phyloP scores from a whole-genome alignment of 768 basidiomycete genomes.

The Termitomyces sp. region DNA sequence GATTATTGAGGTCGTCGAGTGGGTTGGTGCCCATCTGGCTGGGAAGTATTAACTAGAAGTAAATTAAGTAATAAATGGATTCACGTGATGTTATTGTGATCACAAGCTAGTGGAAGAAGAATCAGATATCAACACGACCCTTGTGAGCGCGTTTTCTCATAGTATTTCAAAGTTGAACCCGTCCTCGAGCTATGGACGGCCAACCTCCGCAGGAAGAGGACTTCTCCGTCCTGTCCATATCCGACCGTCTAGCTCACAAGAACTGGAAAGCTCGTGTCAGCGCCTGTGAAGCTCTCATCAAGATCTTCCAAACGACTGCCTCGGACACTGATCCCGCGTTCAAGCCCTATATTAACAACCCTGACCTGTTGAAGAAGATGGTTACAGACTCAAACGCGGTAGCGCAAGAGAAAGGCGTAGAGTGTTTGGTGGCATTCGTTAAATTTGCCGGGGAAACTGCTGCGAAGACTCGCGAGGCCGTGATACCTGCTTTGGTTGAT shows the following conservation, averaged over 20 bases:
- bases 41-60: slow-evolving; percentile 24
- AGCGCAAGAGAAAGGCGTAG: slow-evolving; percentile 96
- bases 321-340: slow-evolving; percentile 95
- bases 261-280: slow-evolving; percentile 98
- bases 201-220: slow-evolving; percentile 93
- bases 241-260: slow-evolving; percentile 87
- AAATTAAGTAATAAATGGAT: slow-evolving; percentile 12
- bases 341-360: slow-evolving; percentile 79
- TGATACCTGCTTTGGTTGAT: slow-evolving; percentile 92
- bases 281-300: slow-evolving; percentile 86
- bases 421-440: slow-evolving; percentile 81
- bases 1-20: slow-evolving; percentile 56
- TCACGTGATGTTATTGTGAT: slow-evolving; percentile 19
- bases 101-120: slow-evolving; percentile 4
- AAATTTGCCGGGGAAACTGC: slow-evolving; percentile 91
- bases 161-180: slow-evolving; percentile 7
- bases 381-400: slow-evolving; percentile 92
- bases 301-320: slow-evolving; percentile 83
- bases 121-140: slow-evolving; percentile 16
- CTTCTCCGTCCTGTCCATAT: slow-evolving; percentile 74
- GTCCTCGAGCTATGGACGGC: slow-evolving; percentile 69
- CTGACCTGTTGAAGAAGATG: slow-evolving; percentile 82
- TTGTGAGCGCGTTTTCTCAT: slow-evolving; percentile 16
- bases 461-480: slow-evolving; percentile 73
- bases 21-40: slow-evolving; percentile 58